Conservation (phyloP, 106 monocot species). For the Posidonia australis region DNA sequence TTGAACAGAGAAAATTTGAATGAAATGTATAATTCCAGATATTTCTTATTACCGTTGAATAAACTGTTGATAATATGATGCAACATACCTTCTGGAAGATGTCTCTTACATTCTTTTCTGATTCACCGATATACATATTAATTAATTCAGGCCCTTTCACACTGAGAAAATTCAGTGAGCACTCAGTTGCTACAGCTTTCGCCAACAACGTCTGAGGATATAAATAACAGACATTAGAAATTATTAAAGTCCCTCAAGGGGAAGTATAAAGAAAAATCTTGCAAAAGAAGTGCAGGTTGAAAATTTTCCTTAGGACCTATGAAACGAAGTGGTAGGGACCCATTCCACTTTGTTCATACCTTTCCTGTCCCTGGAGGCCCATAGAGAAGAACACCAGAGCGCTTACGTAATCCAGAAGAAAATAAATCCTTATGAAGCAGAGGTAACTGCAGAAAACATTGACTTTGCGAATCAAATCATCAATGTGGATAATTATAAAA, state of each 20-base stretch:
- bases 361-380: slow-evolving; percentile 99
- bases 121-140: slow-evolving; percentile 99
- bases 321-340: too few species aligned
- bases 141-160: slow-evolving; percentile 97
- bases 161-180: slow-evolving; percentile 89
- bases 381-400: slow-evolving; percentile 92
- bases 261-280: neutral
- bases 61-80: neutral
- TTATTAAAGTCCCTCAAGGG: neutral
- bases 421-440: slow-evolving; percentile 88
- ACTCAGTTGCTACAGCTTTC: slow-evolving; percentile 97
- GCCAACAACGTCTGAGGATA: slow-evolving; percentile 69
- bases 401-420: slow-evolving; percentile 83
- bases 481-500: neutral
- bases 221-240: neutral
- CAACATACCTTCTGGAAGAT: slow-evolving; percentile 88
- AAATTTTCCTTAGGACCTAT: too few species aligned
- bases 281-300: too few species aligned
- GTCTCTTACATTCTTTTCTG: slow-evolving; percentile 96
- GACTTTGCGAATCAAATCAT: neutral
- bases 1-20: neutral
- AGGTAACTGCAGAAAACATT: slow-evolving; percentile 52
- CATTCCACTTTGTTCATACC: slow-evolving; percentile 31
- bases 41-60: too few species aligned
- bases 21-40: neutral